Percentiles rank a stretch among this genome's conserved stretches.
These are phyloP conservation scores for Nitzschia sp. DNA, from an alignment of 108 stramenopile genomes.

Conservation along the genomic window DNA sequence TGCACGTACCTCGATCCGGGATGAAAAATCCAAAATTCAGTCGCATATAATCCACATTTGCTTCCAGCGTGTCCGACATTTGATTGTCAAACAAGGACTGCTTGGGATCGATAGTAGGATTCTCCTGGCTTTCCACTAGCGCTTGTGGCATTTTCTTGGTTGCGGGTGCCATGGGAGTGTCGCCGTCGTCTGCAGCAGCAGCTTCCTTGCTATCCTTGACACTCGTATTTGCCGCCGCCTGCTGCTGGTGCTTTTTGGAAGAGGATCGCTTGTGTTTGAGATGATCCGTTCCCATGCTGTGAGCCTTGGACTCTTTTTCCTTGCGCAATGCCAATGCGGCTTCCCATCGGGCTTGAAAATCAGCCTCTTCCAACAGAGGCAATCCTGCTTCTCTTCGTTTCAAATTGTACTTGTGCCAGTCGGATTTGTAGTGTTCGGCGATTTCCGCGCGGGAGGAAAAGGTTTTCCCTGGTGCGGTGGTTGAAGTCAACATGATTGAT, in stretches of 20 bases:
- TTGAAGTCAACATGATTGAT: constrained; percentile 55
- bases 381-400: constrained; percentile 89
- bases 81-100: constrained; percentile 88
- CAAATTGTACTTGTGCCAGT: constrained; percentile 98
- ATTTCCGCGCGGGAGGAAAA: constrained; percentile 75
- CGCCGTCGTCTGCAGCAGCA: background rate
- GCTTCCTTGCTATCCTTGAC: background rate
- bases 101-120: constrained; percentile 76
- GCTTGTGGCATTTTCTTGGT: constrained; percentile 4
- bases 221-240: constrained; percentile 11
- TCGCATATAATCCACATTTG: constrained; percentile 75
- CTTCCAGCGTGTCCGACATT: constrained; percentile 51
- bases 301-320: constrained; percentile 53
- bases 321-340: constrained; percentile 76
- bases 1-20: constrained; percentile 64
- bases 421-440: constrained; percentile 88
- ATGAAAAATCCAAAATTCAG: constrained; percentile 86
- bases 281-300: constrained; percentile 60
- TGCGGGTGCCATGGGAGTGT: constrained; percentile 1
- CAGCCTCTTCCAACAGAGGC: constrained; percentile 62
- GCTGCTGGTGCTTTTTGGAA: constrained; percentile 36
- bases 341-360: constrained; percentile 76
- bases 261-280: constrained; percentile 46
- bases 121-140: constrained; percentile 54
- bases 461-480: constrained; percentile 83